phyloP scores from a whole-genome alignment of 257 asterid species.

The Salvia splendens region DNA sequence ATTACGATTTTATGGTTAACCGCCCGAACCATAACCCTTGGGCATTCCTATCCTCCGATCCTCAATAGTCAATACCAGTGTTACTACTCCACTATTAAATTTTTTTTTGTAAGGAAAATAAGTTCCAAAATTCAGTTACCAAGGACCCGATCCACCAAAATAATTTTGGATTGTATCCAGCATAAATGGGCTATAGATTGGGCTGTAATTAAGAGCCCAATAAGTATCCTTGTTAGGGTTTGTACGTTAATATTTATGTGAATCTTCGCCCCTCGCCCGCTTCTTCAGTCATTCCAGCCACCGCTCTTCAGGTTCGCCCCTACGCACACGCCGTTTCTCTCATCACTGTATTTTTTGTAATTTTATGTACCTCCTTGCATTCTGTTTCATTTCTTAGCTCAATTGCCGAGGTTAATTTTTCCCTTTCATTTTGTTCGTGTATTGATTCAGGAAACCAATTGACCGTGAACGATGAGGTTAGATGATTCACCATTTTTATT shows the following conservation, averaged over 20 bases:
- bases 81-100: too few species aligned
- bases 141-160: not conserved
- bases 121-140: too few species aligned
- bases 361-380: not conserved
- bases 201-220: conserved; percentile 4
- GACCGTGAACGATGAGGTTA: conserved; percentile 46
- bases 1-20: too few species aligned
- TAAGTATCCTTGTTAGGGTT: conserved; percentile 19
- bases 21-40: too few species aligned
- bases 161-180: too few species aligned
- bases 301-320: conserved; percentile 31
- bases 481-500: not conserved
- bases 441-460: conserved; percentile 24
- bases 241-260: conserved; percentile 25
- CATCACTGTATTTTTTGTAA: not conserved
- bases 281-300: not conserved
- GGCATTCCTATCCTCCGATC: too few species aligned
- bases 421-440: conserved; percentile 16
- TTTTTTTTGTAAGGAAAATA: too few species aligned
- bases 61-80: too few species aligned
- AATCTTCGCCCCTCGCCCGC: not conserved
- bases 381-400: not conserved
- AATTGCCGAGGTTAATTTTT: not conserved
- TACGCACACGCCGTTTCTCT: not conserved
- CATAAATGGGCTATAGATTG: not conserved